Base-by-base conservation (phyloP, 805 yeast genomes). In the Candida peoriensis region DNA sequence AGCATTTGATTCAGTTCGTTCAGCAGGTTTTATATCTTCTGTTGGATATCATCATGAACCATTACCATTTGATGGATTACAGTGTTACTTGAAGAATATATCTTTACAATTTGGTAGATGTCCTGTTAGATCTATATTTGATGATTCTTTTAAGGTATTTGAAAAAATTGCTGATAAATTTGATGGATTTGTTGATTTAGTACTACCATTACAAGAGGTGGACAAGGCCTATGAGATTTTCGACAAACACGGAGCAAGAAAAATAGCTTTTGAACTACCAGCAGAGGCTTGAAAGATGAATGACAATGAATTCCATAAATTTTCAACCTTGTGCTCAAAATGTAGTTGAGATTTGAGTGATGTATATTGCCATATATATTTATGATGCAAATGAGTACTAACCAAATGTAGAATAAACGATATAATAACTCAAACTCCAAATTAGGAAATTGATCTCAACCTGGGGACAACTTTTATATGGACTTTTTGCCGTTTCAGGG, bases 91-190 rank as follows among this genome's bases (percentile, higher is more conserved):
- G 49, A 77, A 77, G 48, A 73, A 76, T 41, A 58, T 75, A 37
- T 70, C 72, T 9, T 46, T 76, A 27, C 76, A 77, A 21, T 77
- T 77, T 52, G 84, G 84, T 4, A 55, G 83, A 47, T 77, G 83
- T 52, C 81, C 79, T 25, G 74, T 74, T 4, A 68, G 77, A 65
- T 64, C 79, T 2, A 58, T 75, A 24, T 77, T 72, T 47, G 64
- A 58, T 9, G 80, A 75, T 28, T 64, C 81, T 0, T 58, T 76
- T 22, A 60, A 62, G 27, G 58, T 71, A 1, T 74, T 77, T 49
- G 66, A 64, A 34, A 42, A 48, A 12, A 58, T 73, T 32, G 64
- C 71, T 24, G 51, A 50, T 22, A 64, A 69, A 37, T 73, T 76
- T 42, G 62, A 50, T n/a, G 63, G 53, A n/a, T 74, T 77, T 44